Evolutionary conservation across 495 filamentous ascomycete species (phyloP).

Genomic region (Podospora pseudoanserina): DNA sequence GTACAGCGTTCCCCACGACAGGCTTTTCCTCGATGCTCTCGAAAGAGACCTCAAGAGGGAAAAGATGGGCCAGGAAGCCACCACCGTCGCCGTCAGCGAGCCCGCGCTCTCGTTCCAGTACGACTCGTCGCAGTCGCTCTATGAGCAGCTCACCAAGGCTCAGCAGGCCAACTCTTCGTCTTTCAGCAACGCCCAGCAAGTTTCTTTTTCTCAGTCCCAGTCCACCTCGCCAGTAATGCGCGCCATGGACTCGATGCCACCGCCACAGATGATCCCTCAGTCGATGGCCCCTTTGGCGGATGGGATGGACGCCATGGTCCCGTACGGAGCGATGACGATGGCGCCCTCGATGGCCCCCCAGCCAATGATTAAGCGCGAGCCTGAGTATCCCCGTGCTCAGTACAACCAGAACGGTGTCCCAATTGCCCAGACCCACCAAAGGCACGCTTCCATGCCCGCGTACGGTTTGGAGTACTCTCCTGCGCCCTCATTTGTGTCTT

Average conservation of each 20-base stretch:
- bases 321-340: constrained; percentile 65
- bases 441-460: constrained; percentile 94
- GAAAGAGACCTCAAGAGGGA: constrained; percentile 97
- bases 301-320: constrained; percentile 70
- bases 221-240: constrained; percentile 83
- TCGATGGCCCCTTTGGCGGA: constrained; percentile 75
- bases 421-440: constrained; percentile 73
- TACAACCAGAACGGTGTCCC: constrained; percentile 91
- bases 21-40: constrained; percentile 93
- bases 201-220: constrained; percentile 72
- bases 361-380: constrained; percentile 76
- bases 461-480: constrained; percentile 94
- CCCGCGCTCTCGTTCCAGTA: constrained; percentile 97
- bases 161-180: constrained; percentile 97
- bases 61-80: constrained; percentile 98
- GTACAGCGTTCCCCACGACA: constrained; percentile 98
- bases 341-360: constrained; percentile 54
- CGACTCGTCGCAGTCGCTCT: constrained; percentile 97
- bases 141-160: constrained; percentile 98
- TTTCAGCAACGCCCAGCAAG: constrained; percentile 80
- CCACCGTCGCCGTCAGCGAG: constrained; percentile 92
- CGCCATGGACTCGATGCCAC: constrained; percentile 70
- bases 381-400: constrained; percentile 67
- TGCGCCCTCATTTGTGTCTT: constrained; percentile 94
- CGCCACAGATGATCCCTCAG: constrained; percentile 73